Evolutionary conservation across 2,329 filamentous ascomycete species (phyloP), one percentile per base, ranked within the genome.

Genomic region (Ophiostoma australiae): DNA sequence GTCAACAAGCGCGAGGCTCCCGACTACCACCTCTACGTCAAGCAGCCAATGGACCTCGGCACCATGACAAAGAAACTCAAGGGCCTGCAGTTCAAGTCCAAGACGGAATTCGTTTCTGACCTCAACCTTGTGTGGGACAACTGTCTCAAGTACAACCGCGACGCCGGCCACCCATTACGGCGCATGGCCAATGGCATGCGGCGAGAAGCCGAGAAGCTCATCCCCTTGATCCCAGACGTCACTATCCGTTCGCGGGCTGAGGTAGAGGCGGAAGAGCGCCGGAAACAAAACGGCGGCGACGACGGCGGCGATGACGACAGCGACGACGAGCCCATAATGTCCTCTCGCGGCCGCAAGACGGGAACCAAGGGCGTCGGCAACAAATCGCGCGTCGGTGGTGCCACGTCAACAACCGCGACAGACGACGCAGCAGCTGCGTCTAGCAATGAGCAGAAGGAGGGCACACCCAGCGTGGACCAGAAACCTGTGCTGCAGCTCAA

Each of bases 41-140:
- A 96, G 81, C 91, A 94, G 67, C 95, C 95, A 1, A 99, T 99
- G 95, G 95, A 99, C 79, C 89, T 99, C 71, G 95, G 95, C 52
- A 90, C 90, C 67, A 98, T 99, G 93, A 97, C 96, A 73, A 99
- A 99, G 83, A 99, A 98, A 82, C 87, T 99, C 70, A 94, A 94
- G 78, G 85, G 86, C 11, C 81, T 93, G 48, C 85, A 86, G 52
- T 95, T 92, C 81, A 94, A 92, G 78, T 94, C 91, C 67, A 99
- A 99, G 82, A 88, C 91, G 73, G 95, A 99, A 33, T 99, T 99
- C 75, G 93, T 98, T 35, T 87, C 91, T 41, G 95, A 99, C 78
- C 84, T 99, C 11, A 94, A 96, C 78, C 83, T 98, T 69, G 98
- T 99, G 69, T 99, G 95, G 95, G 88, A 93, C 71, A 99, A 99